phyloP scores from a whole-genome alignment of 257 asterid species.

The Forsythia viridissima region DNA sequence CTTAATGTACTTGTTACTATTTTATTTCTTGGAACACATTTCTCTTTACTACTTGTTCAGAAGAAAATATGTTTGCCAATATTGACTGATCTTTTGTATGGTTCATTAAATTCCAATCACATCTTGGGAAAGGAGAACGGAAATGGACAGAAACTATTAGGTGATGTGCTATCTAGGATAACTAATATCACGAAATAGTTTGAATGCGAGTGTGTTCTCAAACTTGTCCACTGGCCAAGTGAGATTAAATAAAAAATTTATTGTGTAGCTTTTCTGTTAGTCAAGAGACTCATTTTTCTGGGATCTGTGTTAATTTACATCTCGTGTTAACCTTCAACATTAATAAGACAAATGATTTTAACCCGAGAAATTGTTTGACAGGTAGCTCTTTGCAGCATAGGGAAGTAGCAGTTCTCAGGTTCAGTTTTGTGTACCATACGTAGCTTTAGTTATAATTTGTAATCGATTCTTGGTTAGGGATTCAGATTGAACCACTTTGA shows the following conservation, averaged over 20 bases:
- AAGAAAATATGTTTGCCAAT: background rate
- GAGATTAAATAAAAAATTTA: background rate
- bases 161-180: background rate
- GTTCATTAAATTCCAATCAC: background rate
- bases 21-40: background rate
- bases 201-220: background rate
- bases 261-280: background rate
- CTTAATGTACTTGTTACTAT: background rate
- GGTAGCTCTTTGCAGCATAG: slow-evolving; percentile 27
- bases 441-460: slow-evolving; percentile 49
- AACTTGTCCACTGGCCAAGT: background rate
- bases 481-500: background rate
- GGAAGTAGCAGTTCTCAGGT: slow-evolving; percentile 26
- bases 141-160: background rate
- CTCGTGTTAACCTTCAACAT: background rate
- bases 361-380: slow-evolving; percentile 19
- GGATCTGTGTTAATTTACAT: background rate
- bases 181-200: background rate
- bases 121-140: background rate
- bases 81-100: background rate
- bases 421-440: slow-evolving; percentile 51
- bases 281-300: background rate
- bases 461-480: slow-evolving; percentile 27
- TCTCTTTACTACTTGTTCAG: background rate
- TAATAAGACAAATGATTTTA: background rate